Base-by-base conservation (phyloP, 768 basidiomycete species). In the Kwoniella sp. region DNA sequence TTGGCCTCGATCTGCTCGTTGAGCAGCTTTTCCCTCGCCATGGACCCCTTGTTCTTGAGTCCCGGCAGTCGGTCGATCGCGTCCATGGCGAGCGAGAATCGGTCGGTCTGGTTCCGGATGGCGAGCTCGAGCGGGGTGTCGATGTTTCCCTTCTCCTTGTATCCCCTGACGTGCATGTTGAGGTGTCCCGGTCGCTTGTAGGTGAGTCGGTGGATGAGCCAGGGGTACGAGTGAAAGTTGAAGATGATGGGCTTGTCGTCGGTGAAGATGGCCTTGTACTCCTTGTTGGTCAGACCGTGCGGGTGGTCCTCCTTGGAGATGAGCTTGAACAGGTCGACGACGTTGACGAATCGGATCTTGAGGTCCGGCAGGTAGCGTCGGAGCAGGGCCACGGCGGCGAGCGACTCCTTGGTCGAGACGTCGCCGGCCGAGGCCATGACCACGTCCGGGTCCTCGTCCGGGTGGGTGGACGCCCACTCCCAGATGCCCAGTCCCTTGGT, bases 281-380 rank as follows among this genome's bases (percentile, higher is more conserved):
- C 62, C 23, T 48, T 46, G 41, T 63, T 62, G 34, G 56, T 62
- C 9, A 73, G 51, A 14, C 69, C 71, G 53, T 73, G 71, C 6
- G 71, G 69, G 57, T 73, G 71, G 12, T 80, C 76, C 46, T 84
- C 84, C 17, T 70, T 70, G 3, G 80, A 77, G 32, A 81, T 80
- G 41, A 93, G 80, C 55, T 90, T 84, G 84, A 93, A 87, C 38
- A 91, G 78, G 64, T 92, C 89, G 46, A 88, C 87, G 47, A 92
- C 85, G 60, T 92, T 92, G 50, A 92, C 83, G 54, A 91, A 86
- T 32, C 89, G 84, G 28, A 93, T 79, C 11, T 80, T 79, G 3
- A 86, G 84, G 9, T 78, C 77, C 20, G 61, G 61, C 20, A 63
- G 39, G 28, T 80, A 74, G 62, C 81, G 80, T 63, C 84, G 83